Base-by-base conservation (phyloP, 768 basidiomycete genomes). In the Lactarius trivialis region DNA sequence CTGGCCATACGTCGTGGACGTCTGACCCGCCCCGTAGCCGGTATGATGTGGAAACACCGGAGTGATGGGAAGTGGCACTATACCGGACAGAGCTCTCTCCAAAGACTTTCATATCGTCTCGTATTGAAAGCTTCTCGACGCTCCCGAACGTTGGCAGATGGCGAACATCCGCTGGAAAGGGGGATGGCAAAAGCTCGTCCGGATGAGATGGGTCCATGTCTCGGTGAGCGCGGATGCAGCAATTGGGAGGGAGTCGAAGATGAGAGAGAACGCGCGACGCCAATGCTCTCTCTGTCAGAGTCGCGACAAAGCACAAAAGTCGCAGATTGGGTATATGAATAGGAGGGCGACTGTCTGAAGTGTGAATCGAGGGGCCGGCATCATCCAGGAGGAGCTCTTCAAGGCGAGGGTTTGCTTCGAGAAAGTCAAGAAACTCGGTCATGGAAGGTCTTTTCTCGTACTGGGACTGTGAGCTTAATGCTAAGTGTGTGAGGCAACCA, bases 311-410 rank as follows among this genome's bases (percentile, higher is more conserved):
- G 34, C 56, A 58, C n/a, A 65, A 33, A 41, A 67, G 56, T 48
- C 63, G 65, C 58, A 67, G 55, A 36, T 55, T 36, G 17, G 65
- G 60, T 33, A 67, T 57, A 28, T 28, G 48, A n/a, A 67, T 43
- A 4, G 45, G 56, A 37, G 32, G 58, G 34, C 65, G 65, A 19
- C 30, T 55, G 26, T 58, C 56, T 36, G 51, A 57, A 7, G 60
- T 49, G 28, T 58, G 43, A 14, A 61, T n/a, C 30, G 63, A 59
- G 12, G 68, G 68, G n/a, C 68, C 68, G 2, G 67, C 68, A 17
- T 68, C 60, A 24, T 65, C 68, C 55, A 68, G 52, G 4, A 68
- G 48, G 54, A 68, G 52, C 41, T 68, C 67, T 52, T 68, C 61
- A 7, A 68, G 63, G 48, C 30, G 34, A 24, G 63, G 58, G n/a